Evolutionary conservation across 2,329 filamentous ascomycete genomes (phyloP).

Genomic region (Xylaria sp.): DNA sequence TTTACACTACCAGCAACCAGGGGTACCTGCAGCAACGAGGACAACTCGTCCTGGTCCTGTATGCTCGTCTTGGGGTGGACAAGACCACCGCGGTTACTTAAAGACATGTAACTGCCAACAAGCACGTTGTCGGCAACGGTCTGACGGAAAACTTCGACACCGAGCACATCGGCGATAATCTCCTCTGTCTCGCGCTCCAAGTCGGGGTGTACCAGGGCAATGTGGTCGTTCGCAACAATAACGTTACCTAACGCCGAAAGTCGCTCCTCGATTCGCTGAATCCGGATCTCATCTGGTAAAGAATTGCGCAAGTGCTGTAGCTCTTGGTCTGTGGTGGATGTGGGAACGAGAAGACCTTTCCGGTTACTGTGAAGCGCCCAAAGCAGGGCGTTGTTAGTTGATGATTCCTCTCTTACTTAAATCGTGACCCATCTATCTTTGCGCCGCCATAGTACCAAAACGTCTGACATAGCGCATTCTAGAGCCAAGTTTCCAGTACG

Average conservation of each 20-base stretch:
- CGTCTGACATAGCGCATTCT: not conserved
- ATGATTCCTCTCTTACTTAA: not conserved
- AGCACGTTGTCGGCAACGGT: conserved; percentile 96
- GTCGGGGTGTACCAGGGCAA: conserved; percentile 92
- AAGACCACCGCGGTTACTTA: conserved; percentile 92
- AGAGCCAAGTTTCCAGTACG: not conserved
- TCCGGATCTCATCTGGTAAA: conserved; percentile 84
- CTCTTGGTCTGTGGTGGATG: conserved; percentile 95
- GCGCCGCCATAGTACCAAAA: not conserved
- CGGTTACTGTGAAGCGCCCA: conserved; percentile 60
- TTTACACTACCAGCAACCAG: conserved; percentile 93
- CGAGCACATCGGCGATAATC: conserved; percentile 91
- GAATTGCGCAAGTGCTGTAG: conserved; percentile 94
- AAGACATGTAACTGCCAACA: conserved; percentile 91
- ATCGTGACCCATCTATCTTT: not conserved
- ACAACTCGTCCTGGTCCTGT: conserved; percentile 96
- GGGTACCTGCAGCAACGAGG: conserved; percentile 86
- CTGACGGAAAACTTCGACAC: conserved; percentile 86
- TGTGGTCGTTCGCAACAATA: conserved; percentile 94
- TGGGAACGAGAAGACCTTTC: conserved; percentile 93
- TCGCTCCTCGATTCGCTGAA: conserved; percentile 96
- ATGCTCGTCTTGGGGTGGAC: conserved; percentile 97
- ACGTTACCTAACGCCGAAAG: conserved; percentile 94
- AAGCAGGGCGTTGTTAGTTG: conserved; percentile 8
- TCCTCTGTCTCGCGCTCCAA: conserved; percentile 97